Base-by-base conservation (phyloP, 495 filamentous ascomycete genomes). In the Aspergillus diversus region DNA sequence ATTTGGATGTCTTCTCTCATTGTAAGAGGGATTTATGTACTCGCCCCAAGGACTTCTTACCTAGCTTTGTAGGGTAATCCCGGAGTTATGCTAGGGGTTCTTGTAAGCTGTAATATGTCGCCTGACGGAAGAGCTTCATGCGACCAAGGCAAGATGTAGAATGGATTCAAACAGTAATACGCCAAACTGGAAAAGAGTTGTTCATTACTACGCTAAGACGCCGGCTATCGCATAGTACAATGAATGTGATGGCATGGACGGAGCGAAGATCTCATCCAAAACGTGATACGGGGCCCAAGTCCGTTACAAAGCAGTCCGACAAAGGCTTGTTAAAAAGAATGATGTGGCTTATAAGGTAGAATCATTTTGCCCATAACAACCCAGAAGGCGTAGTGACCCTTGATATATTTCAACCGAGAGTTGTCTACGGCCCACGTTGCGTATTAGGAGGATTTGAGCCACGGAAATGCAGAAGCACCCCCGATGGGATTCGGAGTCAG, bases 381-480 rank as follows among this genome's bases (percentile, higher is more conserved):
- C 7, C 47, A n/a, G 17, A 27, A 17, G 47, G 27, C 16, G 47
- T 17, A 50, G 21, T 50, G 16, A 17, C 16, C 47, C 9, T 69
- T 71, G 71, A 68, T 70, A 0, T 71, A 47, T 71, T 67, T 67
- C 68, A 78, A 27, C 59, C 69, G 72, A 69, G 65, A 59, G 34
- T 63, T 66, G 53, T 53, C 64, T 21, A 59, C 59, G 33, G 55
- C 55, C 47, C 57, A 59, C 2, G 27, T 63, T 15, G 33, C 39
- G 12, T 66, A 53, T 46, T 69, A 65, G 11, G 67, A 59, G 33
- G 78, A 69, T 67, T 88, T 89, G 75, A 97, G 86, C 93, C 93
- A 99, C n/a, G 90, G 85, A 80, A 99, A 99, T 13, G 95, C 95
- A 31, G 92, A 94, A n/a, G 91, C 95, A 39, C 91, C 89, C 11